phyloP scores from a whole-genome alignment of 169 alveolate genomes.

The Theileria equi region DNA sequence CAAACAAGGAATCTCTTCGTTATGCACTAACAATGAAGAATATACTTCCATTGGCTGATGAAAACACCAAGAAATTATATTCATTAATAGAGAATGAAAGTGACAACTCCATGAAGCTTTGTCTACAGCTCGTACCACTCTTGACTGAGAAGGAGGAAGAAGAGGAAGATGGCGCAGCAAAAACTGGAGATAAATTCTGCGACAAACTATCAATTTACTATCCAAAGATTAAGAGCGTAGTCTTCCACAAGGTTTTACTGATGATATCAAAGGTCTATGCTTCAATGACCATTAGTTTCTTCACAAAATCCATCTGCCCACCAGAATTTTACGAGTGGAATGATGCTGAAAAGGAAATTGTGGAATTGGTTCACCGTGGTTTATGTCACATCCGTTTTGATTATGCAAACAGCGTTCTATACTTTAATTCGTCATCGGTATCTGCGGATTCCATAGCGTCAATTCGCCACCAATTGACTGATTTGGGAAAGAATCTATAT shows the following conservation, averaged over 20 bases:
- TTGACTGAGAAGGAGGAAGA: conserved; percentile 39
- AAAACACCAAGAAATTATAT: conserved; percentile 73
- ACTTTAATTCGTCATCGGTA: conserved; percentile 47
- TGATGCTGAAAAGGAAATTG: conserved; percentile 80
- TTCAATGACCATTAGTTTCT: conserved; percentile 79
- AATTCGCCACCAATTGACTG: conserved; percentile 53
- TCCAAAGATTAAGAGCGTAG: conserved; percentile 79
- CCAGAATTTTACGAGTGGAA: conserved; percentile 81
- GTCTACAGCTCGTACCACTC: conserved; percentile 63
- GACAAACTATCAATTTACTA: conserved; percentile 65
- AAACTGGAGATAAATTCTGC: conserved; percentile 30
- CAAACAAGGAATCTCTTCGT: conserved; percentile 81
- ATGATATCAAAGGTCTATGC: conserved; percentile 81
- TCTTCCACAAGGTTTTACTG: conserved; percentile 77
- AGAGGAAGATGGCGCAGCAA: conserved; percentile 13
- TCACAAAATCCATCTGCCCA: conserved; percentile 81
- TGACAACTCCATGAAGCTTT: conserved; percentile 71
- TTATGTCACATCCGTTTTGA: conserved; percentile 70
- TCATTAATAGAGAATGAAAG: conserved; percentile 72
- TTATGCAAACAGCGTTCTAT: conserved; percentile 63
- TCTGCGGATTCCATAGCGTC: conserved; percentile 59
- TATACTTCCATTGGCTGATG: conserved; percentile 72
- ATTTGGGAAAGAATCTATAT: conserved; percentile 55
- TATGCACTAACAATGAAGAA: conserved; percentile 73
- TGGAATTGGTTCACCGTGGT: conserved; percentile 72